Evolutionary conservation across 768 basidiomycete genomes (phyloP), one percentile per base, ranked within the genome.

Genomic region (Suillus cothurnatus): DNA sequence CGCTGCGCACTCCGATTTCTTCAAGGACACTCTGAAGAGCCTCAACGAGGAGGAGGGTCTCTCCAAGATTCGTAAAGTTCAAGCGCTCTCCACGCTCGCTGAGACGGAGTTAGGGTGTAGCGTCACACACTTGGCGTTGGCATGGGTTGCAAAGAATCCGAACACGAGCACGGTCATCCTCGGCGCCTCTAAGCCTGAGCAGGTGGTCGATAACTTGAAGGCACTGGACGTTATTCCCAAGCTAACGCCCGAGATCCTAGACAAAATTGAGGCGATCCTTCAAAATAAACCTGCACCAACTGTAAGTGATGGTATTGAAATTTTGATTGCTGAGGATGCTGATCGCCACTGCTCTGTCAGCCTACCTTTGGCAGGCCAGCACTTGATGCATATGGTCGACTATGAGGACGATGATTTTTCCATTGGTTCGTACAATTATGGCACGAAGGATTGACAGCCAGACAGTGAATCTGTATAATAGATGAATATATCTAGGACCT

Each of bases 151-250:
- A 11, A 76, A 72, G 66, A 82, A 86, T 71, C 79, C 81, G n/a
- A 82, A 82, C 72, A 82, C 81, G 50, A 77, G 78, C 62, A 82
- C 80, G 21, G 77, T 83, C 61, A 82, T 85, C 64, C 77, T 85
- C 47, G 84, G 85, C 7, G 83, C 82, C 5, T 79, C 82, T 47
- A 84, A 78, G 66, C 78, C 81, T 15, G 78, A 82, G 68, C 84
- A 86, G 67, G 73, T 86, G 32, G 53, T 76, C 53, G 80, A 86
- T 38, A 86, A 85, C 74, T 69, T 86, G 63, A 79, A 81, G 69
- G 85, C 87, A 7, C 72, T 88, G 64, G 80, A 86, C 7, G 72
- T 87, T 61, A 75, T 86, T 67, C 81, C 83, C 39, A 87, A 86
- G 74, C 68, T 88, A 38, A 86, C 85, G 9, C 78, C 81, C 15